These are phyloP conservation scores for Eucalyptus cloeziana DNA, from an alignment of 345 rosid species.

Conservation along the genomic window DNA sequence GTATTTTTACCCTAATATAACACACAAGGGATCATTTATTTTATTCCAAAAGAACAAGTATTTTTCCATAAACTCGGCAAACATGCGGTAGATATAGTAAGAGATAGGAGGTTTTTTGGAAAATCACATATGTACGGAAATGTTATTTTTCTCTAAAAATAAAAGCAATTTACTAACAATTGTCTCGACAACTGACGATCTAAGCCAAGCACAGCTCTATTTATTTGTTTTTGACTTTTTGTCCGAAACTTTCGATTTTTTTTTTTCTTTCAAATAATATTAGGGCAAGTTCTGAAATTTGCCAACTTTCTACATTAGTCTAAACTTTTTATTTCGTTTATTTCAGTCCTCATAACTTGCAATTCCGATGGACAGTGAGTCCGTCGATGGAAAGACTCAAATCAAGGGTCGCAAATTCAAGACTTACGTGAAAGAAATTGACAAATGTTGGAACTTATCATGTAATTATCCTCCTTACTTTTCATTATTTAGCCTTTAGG, in stretches of 20 bases:
- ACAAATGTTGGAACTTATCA: background rate
- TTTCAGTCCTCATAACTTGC: background rate
- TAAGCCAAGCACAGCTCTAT: background rate
- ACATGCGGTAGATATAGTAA: fast-evolving
- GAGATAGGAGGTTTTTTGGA: background rate
- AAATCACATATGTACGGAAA: background rate
- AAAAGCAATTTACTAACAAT: background rate
- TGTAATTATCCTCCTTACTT: background rate
- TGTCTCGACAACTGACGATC: fast-evolving
- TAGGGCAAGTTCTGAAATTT: background rate
- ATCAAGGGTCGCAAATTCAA: background rate
- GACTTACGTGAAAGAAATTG: background rate
- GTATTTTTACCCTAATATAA: background rate
- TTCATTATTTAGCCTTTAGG: background rate
- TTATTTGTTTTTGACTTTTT: background rate
- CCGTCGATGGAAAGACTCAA: background rate
- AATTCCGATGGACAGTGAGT: background rate
- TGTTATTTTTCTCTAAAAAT: background rate
- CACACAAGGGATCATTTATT: background rate
- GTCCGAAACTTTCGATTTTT: background rate
- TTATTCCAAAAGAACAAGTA: background rate
- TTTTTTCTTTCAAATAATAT: background rate
- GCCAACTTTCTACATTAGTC: background rate
- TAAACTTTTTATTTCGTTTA: background rate
- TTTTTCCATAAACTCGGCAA: fast-evolving